phyloP scores from a whole-genome alignment of 2,329 filamentous ascomycete genomes.

The Curvularia sp. region DNA sequence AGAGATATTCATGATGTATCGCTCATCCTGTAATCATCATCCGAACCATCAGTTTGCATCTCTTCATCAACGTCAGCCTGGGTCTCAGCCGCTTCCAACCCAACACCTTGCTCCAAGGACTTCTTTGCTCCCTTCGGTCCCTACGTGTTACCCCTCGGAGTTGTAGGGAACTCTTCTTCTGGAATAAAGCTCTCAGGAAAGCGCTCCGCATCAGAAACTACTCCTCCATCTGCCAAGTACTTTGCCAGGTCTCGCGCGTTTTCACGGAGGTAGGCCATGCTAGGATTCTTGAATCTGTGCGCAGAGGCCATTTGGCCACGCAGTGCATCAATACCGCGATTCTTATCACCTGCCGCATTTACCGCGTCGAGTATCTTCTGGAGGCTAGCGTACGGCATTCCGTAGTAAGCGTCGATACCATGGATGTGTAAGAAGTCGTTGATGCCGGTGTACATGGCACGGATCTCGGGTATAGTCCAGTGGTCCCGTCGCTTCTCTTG shows the following conservation, averaged over 20 bases:
- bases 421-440: constrained; percentile 6
- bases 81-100: too few species aligned
- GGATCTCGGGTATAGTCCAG: constrained; percentile 5
- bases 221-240: neutral
- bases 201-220: neutral
- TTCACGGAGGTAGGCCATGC: constrained; percentile 13
- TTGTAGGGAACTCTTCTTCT: neutral
- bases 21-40: too few species aligned
- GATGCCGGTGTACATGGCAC: constrained; percentile 11
- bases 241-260: neutral
- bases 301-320: constrained; percentile 9
- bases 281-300: constrained; percentile 5
- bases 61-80: too few species aligned
- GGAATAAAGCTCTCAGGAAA: constrained; percentile 8
- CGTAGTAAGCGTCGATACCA: constrained; percentile 5
- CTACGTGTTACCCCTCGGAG: neutral
- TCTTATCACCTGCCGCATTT: constrained; percentile 2
- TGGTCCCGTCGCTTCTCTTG: constrained; percentile 5
- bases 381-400: neutral
- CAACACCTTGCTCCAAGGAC: too few species aligned
- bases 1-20: too few species aligned
- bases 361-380: neutral
- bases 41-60: too few species aligned
- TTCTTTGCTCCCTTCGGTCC: neutral
- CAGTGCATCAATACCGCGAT: constrained; percentile 1